Conservation (phyloP, 1,284 basidiomycete species). For the Ceratobasidium sp. region DNA sequence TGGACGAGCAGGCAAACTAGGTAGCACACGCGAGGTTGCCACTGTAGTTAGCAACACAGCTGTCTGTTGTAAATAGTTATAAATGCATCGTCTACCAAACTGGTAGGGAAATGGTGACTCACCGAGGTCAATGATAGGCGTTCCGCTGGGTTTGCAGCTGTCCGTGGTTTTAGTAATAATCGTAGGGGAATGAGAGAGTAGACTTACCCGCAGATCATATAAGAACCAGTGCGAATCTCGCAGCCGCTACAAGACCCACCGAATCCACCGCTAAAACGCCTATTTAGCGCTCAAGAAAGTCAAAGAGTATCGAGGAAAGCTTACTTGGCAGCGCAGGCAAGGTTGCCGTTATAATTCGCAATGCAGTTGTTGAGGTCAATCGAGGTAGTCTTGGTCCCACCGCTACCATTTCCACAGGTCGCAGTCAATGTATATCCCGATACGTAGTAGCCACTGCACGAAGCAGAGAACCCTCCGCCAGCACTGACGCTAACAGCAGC, state of each 20-base stretch:
- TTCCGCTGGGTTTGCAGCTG: neutral
- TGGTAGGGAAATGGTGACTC: neutral
- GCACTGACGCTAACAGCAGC: neutral
- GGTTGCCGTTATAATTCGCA: constrained; percentile 10
- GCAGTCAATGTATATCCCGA: neutral
- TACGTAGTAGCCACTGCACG: neutral
- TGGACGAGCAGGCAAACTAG: neutral
- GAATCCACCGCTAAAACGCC: constrained; percentile 1
- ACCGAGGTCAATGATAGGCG: neutral
- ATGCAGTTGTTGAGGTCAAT: constrained; percentile 10
- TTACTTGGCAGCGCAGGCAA: constrained; percentile 19
- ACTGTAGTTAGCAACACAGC: constrained; percentile 6
- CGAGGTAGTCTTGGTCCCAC: neutral
- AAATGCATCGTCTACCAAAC: neutral
- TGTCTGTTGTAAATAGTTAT: neutral
- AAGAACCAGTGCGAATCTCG: constrained; percentile 7
- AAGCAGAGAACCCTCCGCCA: constrained; percentile 8
- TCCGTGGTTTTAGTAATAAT: neutral
- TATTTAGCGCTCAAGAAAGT: neutral
- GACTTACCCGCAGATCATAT: constrained; percentile 25
- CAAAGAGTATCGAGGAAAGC: neutral
- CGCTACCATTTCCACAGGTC: neutral
- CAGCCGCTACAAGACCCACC: constrained; percentile 12
- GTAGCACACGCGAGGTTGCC: constrained; percentile 14
- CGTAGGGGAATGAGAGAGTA: neutral